Base-by-base conservation (phyloP, 78 protist genomes). In the Anaeramoeba ignava region DNA sequence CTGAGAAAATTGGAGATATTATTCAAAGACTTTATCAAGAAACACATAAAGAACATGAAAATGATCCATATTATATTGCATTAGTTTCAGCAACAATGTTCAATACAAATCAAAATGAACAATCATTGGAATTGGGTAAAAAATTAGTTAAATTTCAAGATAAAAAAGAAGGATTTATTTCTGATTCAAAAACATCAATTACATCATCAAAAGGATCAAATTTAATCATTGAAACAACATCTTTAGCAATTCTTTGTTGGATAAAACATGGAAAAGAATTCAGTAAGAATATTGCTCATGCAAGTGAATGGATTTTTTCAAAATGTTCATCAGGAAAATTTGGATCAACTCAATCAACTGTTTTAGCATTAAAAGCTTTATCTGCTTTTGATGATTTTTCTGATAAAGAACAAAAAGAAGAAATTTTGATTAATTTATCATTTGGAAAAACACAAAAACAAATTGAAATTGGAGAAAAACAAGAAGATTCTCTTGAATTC, bases 341-440 rank as follows among this genome's bases (percentile, higher is more conserved):
- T 81, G 88, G 87, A 33, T 41, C 73, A 0, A 86, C 85, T 33
- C 88, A 86, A 37, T 41, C 86, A 41, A 86, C 88, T 41, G 78
- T 86, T 31, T 36, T 86, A 38, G 81, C 88, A 33, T 54, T 86
- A 78, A 86, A 86, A 80, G 88, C 85, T 3, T 80, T 84, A 41
- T 2, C 8, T 54, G 73, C 73, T 17, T 54, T 8, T 8, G 17
- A 54, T 54, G 73, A 54, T n/a, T n/a, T n/a, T n/a, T n/a, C n/a
- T n/a, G n/a, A n/a, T n/a, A n/a, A n/a, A n/a, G n/a, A n/a, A n/a
- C n/a, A n/a, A n/a, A n/a, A n/a, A n/a, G n/a, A n/a, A n/a, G n/a
- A n/a, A n/a, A n/a, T n/a, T n/a, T n/a, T n/a, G n/a, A n/a, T n/a
- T n/a, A n/a, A n/a, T n/a, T n/a, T n/a, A n/a, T n/a, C n/a, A n/a